Conservation (phyloP, 805 yeast genomes). For the Lachancea meyersii region DNA sequence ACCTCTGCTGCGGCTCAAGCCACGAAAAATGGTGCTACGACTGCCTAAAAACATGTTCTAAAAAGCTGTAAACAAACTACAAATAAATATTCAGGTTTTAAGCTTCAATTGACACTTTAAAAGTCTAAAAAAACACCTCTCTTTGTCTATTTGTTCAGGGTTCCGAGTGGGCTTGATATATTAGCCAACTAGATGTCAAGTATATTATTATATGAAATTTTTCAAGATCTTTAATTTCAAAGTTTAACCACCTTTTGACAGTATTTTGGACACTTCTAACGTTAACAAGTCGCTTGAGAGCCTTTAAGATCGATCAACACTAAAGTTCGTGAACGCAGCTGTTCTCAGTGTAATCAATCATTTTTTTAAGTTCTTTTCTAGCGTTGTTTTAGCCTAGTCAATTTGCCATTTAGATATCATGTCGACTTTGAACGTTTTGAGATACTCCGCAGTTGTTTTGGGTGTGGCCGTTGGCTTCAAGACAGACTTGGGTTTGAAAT, state of each 20-base stretch:
- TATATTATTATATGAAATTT: not conserved
- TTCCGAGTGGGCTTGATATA: not conserved
- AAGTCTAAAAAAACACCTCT: too few relatives aligned
- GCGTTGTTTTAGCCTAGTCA: not conserved
- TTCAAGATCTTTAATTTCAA: not conserved
- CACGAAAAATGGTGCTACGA: conserved; percentile 1
- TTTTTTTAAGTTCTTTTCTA: not conserved
- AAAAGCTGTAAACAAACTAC: not conserved
- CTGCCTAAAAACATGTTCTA: conserved; percentile 3
- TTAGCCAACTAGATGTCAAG: not conserved
- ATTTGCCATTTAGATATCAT: too few relatives aligned
- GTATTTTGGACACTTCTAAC: not conserved
- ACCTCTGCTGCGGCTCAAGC: conserved; percentile 2
- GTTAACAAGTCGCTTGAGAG: not conserved
- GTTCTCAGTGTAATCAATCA: too few relatives aligned
- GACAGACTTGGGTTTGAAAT: conserved; percentile 67
- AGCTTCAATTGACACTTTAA: not conserved
- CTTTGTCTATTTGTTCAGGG: too few relatives aligned
- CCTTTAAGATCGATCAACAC: too few relatives aligned
- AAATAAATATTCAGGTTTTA: not conserved
- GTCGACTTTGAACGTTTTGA: conserved; percentile 60
- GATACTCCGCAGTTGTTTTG: conserved; percentile 86
- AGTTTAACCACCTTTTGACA: too few relatives aligned
- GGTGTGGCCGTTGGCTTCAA: conserved; percentile 86
- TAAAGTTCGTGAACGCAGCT: too few relatives aligned